These are phyloP conservation scores for Beauveria scarabaeidicola DNA, from an alignment of 2,329 filamentous ascomycete genomes.

Conservation along the genomic window DNA sequence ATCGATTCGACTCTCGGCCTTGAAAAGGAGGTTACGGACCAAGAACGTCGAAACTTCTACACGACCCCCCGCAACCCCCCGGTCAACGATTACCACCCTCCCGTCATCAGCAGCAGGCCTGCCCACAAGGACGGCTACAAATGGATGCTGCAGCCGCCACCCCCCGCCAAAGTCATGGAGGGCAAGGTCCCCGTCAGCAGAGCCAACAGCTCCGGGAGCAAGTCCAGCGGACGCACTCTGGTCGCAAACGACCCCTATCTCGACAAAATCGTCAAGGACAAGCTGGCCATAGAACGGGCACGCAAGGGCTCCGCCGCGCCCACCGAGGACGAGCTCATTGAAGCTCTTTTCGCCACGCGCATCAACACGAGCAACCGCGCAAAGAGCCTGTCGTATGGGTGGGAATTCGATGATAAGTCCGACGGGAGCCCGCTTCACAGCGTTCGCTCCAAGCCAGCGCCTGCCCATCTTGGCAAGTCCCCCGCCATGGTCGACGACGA, in stretches of 20 bases:
- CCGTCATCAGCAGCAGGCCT: slow-evolving; percentile 70
- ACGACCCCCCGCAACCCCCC: slow-evolving; percentile 56
- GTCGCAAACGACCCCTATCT: slow-evolving; percentile 33
- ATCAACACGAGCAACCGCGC: slow-evolving; percentile 25
- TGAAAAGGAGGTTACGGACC: slow-evolving; percentile 43
- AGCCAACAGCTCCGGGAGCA: slow-evolving; percentile 49
- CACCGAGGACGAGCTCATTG: slow-evolving; percentile 37
- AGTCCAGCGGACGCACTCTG: slow-evolving; percentile 37
- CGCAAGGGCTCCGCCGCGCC: slow-evolving; percentile 29
- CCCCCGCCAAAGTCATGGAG: slow-evolving; percentile 84
- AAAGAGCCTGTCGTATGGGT: slow-evolving; percentile 31
- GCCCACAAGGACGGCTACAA: slow-evolving; percentile 60
- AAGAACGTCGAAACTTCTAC: slow-evolving; percentile 53
- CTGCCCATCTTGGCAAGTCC: slow-evolving; percentile 21
- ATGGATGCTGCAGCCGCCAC: slow-evolving; percentile 92
- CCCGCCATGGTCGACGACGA: slow-evolving; percentile 21
- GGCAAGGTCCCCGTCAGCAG: slow-evolving; percentile 67
- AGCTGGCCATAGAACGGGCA: slow-evolving; percentile 37
- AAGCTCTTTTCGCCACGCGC: slow-evolving; percentile 30
- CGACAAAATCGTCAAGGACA: slow-evolving; percentile 36
- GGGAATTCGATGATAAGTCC: slow-evolving; percentile 22
- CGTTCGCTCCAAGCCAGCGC: slow-evolving; percentile 19
- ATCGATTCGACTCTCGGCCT: slow-evolving; percentile 44
- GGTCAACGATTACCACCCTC: slow-evolving; percentile 79
- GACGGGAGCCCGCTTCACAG: slow-evolving; percentile 21